Evolutionary conservation across 805 yeast genomes (phyloP).

Genomic region (Cephaloascus fragrans): DNA sequence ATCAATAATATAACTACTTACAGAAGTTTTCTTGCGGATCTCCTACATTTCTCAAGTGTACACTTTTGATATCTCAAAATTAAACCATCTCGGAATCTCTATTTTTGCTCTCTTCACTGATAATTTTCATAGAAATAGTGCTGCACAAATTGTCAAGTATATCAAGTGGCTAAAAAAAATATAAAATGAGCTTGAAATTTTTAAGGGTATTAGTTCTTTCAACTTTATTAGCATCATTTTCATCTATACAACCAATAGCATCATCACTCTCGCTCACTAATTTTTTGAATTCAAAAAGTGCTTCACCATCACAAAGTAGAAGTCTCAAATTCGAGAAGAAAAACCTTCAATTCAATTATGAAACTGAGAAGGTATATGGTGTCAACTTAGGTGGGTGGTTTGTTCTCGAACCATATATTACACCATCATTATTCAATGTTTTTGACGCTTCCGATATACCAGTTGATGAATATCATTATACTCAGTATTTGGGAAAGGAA

Average conservation of each 20-base stretch:
- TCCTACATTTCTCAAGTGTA: background rate
- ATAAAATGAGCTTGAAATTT: no score
- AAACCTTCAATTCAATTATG: slow-evolving; percentile 20
- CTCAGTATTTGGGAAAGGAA: slow-evolving; percentile 49
- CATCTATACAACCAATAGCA: no score
- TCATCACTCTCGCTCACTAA: no score
- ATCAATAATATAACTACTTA: background rate
- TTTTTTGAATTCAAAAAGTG: no score
- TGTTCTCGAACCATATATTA: slow-evolving; percentile 77
- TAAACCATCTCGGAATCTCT: no score
- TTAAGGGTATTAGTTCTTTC: no score
- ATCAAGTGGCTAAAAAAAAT: no score
- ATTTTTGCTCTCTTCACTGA: background rate
- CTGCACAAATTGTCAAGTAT: no score
- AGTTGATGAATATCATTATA: slow-evolving; percentile 74
- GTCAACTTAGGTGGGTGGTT: slow-evolving; percentile 90
- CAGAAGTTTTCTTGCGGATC: background rate
- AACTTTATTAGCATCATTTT: no score
- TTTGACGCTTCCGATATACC: slow-evolving; percentile 46
- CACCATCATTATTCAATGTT: slow-evolving; percentile 62
- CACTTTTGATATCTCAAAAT: no score
- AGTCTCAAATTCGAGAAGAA: slow-evolving; percentile 10
- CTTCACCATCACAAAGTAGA: background rate
- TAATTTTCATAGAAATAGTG: no score
- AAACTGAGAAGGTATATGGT: slow-evolving; percentile 40